A percentile compares a stretch with the other conserved stretches of the same genome.
These are phyloP conservation scores for Cryomyces antarcticus DNA, from an alignment of 495 filamentous ascomycete genomes.

Conservation along the genomic window DNA sequence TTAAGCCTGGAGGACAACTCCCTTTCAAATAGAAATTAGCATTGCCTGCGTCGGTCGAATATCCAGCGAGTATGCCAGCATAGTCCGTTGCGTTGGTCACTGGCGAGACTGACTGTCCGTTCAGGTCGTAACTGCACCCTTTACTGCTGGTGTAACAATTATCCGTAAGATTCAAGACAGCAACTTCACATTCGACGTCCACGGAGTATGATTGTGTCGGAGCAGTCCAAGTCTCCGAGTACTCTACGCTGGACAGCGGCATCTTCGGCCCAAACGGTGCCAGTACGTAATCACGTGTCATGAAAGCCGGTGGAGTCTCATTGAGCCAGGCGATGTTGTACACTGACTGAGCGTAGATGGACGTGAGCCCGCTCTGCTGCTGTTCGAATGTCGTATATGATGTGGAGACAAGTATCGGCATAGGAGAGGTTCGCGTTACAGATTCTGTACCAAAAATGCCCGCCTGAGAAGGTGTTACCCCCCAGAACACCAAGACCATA, in stretches of 20 bases:
- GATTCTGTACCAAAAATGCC: slow-evolving; percentile 18
- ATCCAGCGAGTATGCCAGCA: slow-evolving; percentile 17
- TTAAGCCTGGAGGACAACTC: slow-evolving; percentile 12
- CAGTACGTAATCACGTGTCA: slow-evolving; percentile 16
- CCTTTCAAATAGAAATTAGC: slow-evolving; percentile 10
- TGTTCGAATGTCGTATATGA: slow-evolving; percentile 8
- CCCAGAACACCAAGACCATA: slow-evolving; percentile 24
- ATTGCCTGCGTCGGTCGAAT: slow-evolving; percentile 6
- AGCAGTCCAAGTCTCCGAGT: slow-evolving; percentile 13
- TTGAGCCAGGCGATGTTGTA: slow-evolving; percentile 20
- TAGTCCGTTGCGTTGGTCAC: slow-evolving; percentile 1
- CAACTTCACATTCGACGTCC: slow-evolving; percentile 18
- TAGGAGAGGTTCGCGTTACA: slow-evolving; percentile 1
- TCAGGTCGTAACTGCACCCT: slow-evolving; percentile 9
- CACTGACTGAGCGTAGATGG: slow-evolving; percentile 16
- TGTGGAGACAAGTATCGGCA: slow-evolving; percentile 5
- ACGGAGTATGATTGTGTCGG: slow-evolving; percentile 16
- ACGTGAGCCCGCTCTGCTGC: slow-evolving; percentile 10
- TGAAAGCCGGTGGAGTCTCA: slow-evolving; percentile 21
- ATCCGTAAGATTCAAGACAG: slow-evolving; percentile 2
- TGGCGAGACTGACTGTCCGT: not conserved
- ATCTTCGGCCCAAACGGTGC: slow-evolving; percentile 16
- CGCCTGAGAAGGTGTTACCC: slow-evolving; percentile 22
- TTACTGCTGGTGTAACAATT: slow-evolving; percentile 5
- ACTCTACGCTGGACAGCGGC: not conserved